phyloP scores from a whole-genome alignment of 2,329 filamentous ascomycete species.

The Calonectria honghensis region DNA sequence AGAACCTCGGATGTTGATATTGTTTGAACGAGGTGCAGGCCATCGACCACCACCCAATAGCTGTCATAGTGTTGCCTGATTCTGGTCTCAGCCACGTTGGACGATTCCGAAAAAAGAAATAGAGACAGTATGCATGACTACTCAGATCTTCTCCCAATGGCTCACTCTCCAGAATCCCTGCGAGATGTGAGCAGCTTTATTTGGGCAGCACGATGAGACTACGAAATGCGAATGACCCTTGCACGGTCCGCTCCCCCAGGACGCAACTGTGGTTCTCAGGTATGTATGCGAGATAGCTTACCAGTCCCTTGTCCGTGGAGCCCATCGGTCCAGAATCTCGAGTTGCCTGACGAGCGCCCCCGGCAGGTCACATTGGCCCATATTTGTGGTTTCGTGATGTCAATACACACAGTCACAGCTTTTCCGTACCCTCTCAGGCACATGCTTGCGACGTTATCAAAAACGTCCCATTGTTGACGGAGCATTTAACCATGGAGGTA shows the following conservation, averaged over 20 bases:
- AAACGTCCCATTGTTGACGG: background rate
- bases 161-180: background rate
- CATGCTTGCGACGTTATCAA: background rate
- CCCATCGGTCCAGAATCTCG: constrained; percentile 25
- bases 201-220: background rate
- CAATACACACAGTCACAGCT: constrained; percentile 39
- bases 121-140: background rate
- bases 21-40: background rate
- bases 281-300: constrained; percentile 17
- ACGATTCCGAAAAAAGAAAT: background rate
- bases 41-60: background rate
- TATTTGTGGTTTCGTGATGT: constrained; percentile 46
- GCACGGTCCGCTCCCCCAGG: background rate
- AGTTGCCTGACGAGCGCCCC: constrained; percentile 15
- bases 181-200: background rate
- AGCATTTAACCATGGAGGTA: constrained; percentile 9
- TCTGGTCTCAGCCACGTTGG: constrained; percentile 14
- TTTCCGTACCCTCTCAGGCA: background rate
- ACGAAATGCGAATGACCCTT: background rate
- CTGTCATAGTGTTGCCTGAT: background rate
- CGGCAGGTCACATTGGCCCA: constrained; percentile 35
- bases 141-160: background rate
- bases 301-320: constrained; percentile 12
- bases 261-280: constrained; percentile 11
- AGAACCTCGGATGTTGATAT: background rate